phyloP scores from a whole-genome alignment of 2,329 filamentous ascomycete genomes.

The Mollisiaceae sp. region DNA sequence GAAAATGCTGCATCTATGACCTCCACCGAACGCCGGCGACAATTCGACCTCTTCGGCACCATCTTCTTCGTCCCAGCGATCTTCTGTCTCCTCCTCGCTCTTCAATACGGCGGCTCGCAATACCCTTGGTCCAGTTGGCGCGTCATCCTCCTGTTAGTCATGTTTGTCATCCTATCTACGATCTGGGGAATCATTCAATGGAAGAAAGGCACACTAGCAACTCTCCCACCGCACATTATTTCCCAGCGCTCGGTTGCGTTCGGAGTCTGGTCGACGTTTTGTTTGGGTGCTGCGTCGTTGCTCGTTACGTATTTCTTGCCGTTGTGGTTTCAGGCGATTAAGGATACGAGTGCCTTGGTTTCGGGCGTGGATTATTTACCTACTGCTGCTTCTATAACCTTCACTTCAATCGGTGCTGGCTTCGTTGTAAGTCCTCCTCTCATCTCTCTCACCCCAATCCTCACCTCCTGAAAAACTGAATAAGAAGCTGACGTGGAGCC shows the following conservation, averaged over 20 bases:
- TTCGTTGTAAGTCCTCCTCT: not conserved
- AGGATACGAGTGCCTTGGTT: constrained; percentile 69
- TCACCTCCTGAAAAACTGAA: no score
- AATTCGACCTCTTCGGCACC: constrained; percentile 37
- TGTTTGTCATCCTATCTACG: constrained; percentile 38
- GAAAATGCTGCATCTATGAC: constrained; percentile 46
- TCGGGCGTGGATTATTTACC: constrained; percentile 78
- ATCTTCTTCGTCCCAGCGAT: constrained; percentile 42
- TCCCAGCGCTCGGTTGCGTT: constrained; percentile 44
- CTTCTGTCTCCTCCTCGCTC: constrained; percentile 41
- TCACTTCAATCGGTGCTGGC: constrained; percentile 38
- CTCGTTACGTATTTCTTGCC: constrained; percentile 50
- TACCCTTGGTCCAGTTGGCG: constrained; percentile 43
- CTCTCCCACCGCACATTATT: constrained; percentile 47
- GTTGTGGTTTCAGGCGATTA: constrained; percentile 82
- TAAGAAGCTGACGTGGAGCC: not conserved
- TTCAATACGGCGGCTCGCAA: constrained; percentile 43
- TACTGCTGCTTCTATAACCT: constrained; percentile 37
- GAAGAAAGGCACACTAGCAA: constrained; percentile 46
- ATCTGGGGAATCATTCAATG: constrained; percentile 43
- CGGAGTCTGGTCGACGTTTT: constrained; percentile 42
- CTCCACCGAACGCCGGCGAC: constrained; percentile 38
- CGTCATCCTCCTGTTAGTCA: constrained; percentile 44
- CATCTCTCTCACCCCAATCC: not conserved
- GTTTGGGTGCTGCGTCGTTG: constrained; percentile 41